These are phyloP conservation scores for Chaetomiaceae sp. DNA, from an alignment of 2,329 filamentous ascomycete species.

Conservation along the genomic window DNA sequence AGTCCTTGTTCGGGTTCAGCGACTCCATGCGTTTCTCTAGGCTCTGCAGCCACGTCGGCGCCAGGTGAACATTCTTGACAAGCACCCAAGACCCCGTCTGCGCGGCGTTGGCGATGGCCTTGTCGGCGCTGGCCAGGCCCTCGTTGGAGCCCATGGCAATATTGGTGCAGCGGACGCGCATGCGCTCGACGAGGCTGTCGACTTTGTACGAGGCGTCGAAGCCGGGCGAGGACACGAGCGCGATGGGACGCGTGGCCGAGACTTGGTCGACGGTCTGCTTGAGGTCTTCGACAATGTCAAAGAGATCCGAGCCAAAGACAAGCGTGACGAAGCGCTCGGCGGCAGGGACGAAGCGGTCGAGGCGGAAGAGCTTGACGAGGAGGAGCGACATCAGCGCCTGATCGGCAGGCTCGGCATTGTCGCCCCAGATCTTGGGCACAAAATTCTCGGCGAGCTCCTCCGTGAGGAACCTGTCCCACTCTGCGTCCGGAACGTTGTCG, in stretches of 20 bases:
- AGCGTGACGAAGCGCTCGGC: constrained; percentile 85
- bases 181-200: constrained; percentile 84
- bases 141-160: constrained; percentile 99
- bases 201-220: constrained; percentile 99
- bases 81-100: constrained; percentile 93
- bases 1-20: constrained; percentile 87
- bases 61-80: constrained; percentile 97
- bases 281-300: constrained; percentile 82
- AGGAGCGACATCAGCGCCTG: constrained; percentile 78
- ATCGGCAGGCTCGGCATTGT: constrained; percentile 61
- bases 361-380: constrained; percentile 88
- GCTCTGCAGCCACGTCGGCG: constrained; percentile 93
- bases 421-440: constrained; percentile 73
- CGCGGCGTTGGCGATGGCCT: constrained; percentile 88
- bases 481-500: constrained; percentile 53
- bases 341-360: constrained; percentile 89
- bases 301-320: constrained; percentile 78
- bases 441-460: constrained; percentile 84
- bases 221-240: constrained; percentile 88
- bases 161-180: constrained; percentile 79
- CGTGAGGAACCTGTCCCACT: constrained; percentile 77
- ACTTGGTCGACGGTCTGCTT: constrained; percentile 81
- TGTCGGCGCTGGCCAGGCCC: constrained; percentile 86
- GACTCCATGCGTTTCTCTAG: constrained; percentile 95
- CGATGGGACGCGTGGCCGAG: constrained; percentile 76